A percentile compares a stretch with the other conserved stretches of the same genome.
phyloP scores from a whole-genome alignment of 2,329 filamentous ascomycete genomes.

The Alternaria alternata region DNA sequence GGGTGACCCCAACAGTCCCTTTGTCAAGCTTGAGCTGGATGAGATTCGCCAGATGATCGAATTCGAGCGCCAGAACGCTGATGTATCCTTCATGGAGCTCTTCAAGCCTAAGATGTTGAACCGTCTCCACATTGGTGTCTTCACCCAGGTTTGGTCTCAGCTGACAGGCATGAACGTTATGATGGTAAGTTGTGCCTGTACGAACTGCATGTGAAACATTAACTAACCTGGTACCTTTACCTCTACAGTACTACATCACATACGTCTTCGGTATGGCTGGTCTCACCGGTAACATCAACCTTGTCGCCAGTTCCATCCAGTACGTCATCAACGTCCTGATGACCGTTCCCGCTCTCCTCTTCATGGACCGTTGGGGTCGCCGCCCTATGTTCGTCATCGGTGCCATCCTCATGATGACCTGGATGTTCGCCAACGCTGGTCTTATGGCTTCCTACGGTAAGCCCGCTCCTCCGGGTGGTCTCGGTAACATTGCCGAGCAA shows the following conservation, averaged over 20 bases:
- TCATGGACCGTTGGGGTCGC: slow-evolving; percentile 78
- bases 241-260: slow-evolving; percentile 38
- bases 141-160: slow-evolving; percentile 79
- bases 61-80: slow-evolving; percentile 73
- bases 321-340: slow-evolving; percentile 83
- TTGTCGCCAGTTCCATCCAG: slow-evolving; percentile 73
- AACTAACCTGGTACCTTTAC: not conserved
- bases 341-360: slow-evolving; percentile 79
- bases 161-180: slow-evolving; percentile 79
- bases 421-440: slow-evolving; percentile 69
- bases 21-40: slow-evolving; percentile 72
- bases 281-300: slow-evolving; percentile 64
- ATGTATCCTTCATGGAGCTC: slow-evolving; percentile 76
- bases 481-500: slow-evolving; percentile 54
- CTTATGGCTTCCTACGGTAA: slow-evolving; percentile 68
- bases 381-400: slow-evolving; percentile 72
- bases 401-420: slow-evolving; percentile 69
- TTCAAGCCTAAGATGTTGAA: slow-evolving; percentile 78
- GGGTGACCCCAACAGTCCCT: slow-evolving; percentile 69
- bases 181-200: slow-evolving; percentile 53
- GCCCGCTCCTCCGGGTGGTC: slow-evolving; percentile 47
- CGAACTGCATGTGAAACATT: too few relatives aligned
- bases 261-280: slow-evolving; percentile 79
- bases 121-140: slow-evolving; percentile 74
- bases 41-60: slow-evolving; percentile 79